These are phyloP conservation scores for Picochlorum sp. DNA, from an alignment of 139 green algal genomes.

Conservation along the genomic window DNA sequence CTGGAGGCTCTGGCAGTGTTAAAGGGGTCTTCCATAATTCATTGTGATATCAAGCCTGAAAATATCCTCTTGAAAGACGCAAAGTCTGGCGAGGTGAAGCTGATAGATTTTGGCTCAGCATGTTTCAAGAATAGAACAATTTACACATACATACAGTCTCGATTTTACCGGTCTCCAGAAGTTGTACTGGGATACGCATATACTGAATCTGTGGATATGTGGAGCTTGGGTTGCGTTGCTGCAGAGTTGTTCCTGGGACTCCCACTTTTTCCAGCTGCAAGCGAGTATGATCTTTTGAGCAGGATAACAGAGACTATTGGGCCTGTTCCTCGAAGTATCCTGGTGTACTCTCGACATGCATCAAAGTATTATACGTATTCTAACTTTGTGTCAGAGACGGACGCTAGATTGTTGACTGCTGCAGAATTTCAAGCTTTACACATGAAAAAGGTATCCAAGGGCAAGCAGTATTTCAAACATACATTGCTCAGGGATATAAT, in stretches of 20 bases:
- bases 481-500: slow-evolving; percentile 76
- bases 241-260: slow-evolving; percentile 43
- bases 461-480: slow-evolving; percentile 86
- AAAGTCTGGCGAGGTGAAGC: slow-evolving; percentile 69
- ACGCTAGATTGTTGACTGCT: slow-evolving; percentile 37
- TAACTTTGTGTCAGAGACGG: slow-evolving; percentile 8
- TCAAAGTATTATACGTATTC: slow-evolving; percentile 65
- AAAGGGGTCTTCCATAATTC: slow-evolving; percentile 78
- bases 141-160: slow-evolving; percentile 96
- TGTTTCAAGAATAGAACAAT: slow-evolving; percentile 90
- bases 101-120: slow-evolving; percentile 96
- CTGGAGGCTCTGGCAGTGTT: slow-evolving; percentile 78
- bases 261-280: slow-evolving; percentile 89
- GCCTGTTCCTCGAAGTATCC: slow-evolving; percentile 49
- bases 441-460: slow-evolving; percentile 31
- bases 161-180: slow-evolving; percentile 92
- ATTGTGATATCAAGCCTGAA: slow-evolving; percentile 99
- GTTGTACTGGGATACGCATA: slow-evolving; percentile 76
- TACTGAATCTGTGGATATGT: slow-evolving; percentile 87
- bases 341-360: slow-evolving; percentile 54
- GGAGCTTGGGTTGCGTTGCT: slow-evolving; percentile 86
- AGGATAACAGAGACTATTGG: slow-evolving; percentile 84
- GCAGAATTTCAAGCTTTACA: slow-evolving; percentile 60
- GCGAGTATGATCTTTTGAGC: slow-evolving; percentile 83
- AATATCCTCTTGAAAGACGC: slow-evolving; percentile 83